Conservation (phyloP, 2,329 filamentous ascomycete genomes). For the Aureobasidium musti region DNA sequence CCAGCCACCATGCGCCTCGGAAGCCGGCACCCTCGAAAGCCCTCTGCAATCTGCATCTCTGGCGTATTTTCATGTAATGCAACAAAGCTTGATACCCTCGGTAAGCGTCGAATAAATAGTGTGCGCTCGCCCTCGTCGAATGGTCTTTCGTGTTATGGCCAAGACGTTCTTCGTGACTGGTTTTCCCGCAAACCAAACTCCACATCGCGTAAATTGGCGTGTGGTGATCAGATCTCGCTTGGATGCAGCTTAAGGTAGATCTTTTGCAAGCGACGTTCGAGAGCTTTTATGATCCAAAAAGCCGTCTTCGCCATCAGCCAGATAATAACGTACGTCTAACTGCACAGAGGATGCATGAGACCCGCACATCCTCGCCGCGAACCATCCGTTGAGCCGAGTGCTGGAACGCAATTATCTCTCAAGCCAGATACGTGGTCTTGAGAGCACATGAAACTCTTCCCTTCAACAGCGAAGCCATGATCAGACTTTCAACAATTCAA, state of each 20-base stretch:
- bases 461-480: neutral
- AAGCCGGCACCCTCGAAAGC: slow-evolving; percentile 20
- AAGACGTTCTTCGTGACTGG: slow-evolving; percentile 2
- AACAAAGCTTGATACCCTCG: slow-evolving; percentile 26
- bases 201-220: slow-evolving; percentile 18
- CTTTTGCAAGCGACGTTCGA: slow-evolving; percentile 26
- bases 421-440: neutral
- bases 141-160: slow-evolving; percentile 12
- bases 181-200: neutral
- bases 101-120: slow-evolving; percentile 13
- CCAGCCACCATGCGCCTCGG: slow-evolving; percentile 22
- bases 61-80: slow-evolving; percentile 16
- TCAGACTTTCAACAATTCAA: neutral
- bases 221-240: slow-evolving; percentile 28
- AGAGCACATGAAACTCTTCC: neutral
- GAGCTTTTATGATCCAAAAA: slow-evolving; percentile 10
- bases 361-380: neutral
- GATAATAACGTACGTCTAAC: neutral
- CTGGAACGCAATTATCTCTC: neutral
- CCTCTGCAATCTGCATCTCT: slow-evolving; percentile 17
- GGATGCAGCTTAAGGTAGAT: slow-evolving; percentile 22
- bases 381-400: neutral
- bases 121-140: slow-evolving; percentile 23
- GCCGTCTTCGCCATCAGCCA: slow-evolving; percentile 1
- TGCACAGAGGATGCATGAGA: neutral